These are phyloP conservation scores for Lycium barbarum DNA, from an alignment of 257 asterid genomes.

Conservation along the genomic window DNA sequence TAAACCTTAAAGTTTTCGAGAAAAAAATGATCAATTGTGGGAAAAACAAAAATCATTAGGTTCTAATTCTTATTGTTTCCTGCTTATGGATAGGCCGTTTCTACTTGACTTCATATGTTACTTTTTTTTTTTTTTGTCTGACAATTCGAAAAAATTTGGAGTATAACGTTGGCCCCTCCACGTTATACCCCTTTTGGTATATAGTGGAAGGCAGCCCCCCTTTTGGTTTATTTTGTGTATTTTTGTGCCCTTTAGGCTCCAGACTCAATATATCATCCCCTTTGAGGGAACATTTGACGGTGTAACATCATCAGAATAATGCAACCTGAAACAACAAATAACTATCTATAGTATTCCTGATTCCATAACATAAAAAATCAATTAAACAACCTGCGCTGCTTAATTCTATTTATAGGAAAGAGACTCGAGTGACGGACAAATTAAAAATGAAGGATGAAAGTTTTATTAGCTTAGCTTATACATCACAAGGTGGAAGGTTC, in stretches of 20 bases:
- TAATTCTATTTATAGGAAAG: not conserved
- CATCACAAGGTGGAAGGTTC: not conserved
- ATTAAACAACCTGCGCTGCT: not conserved
- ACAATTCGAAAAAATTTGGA: no score
- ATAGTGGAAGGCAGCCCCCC: no score
- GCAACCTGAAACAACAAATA: not conserved
- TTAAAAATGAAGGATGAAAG: not conserved
- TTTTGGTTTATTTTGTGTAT: no score
- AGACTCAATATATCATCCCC: no score
- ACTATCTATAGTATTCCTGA: not conserved
- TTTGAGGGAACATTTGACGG: no score
- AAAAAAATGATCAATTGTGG: not conserved
- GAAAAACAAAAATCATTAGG: not conserved
- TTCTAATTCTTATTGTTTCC: constrained; percentile 57
- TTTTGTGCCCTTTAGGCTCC: no score
- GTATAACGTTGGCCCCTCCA: no score
- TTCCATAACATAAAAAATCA: not conserved
- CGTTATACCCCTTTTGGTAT: no score
- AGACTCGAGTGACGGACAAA: not conserved
- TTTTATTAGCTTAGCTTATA: not conserved
- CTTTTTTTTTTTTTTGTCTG: not conserved
- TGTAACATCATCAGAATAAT: not conserved
- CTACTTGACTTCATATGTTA: constrained; percentile 8
- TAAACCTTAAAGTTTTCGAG: not conserved
- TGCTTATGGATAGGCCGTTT: constrained; percentile 74